Conservation (phyloP, 2,329 filamentous ascomycete species). For the Paecilomyces formosus region DNA sequence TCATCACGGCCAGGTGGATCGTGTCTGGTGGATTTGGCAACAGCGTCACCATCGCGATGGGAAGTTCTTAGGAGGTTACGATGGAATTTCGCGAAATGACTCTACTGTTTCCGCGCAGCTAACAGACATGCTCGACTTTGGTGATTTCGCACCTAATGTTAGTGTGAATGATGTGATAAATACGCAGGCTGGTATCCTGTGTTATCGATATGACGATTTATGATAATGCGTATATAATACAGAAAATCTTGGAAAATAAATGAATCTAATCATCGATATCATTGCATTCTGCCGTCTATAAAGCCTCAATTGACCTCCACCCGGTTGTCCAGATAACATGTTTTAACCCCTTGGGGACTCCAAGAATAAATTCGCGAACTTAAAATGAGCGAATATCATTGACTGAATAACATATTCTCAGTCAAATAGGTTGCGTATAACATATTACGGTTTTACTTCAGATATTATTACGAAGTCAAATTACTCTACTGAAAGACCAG, state of each 20-base stretch:
- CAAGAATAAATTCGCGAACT: too few species aligned
- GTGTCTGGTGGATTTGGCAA: constrained; percentile 21
- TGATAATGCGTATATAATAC: not conserved
- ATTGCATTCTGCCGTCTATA: too few species aligned
- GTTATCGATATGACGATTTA: constrained; percentile 13
- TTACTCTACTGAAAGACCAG: too few species aligned
- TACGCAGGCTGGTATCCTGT: constrained; percentile 12
- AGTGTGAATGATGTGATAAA: constrained; percentile 13
- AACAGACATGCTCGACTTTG: constrained; percentile 11
- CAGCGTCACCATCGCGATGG: constrained; percentile 5
- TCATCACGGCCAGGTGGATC: constrained; percentile 19
- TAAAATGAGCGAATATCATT: too few species aligned
- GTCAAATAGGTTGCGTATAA: too few species aligned
- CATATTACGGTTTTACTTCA: too few species aligned
- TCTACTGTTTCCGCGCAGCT: constrained; percentile 4
- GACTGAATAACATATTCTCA: too few species aligned
- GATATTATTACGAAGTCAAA: too few species aligned
- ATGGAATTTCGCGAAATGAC: constrained; percentile 1
- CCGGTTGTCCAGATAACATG: too few species aligned
- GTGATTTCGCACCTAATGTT: constrained; percentile 10
- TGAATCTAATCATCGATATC: not conserved
- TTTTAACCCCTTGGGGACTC: too few species aligned
- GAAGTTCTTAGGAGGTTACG: constrained; percentile 6
- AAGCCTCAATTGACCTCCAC: too few species aligned
- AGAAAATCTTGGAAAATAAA: not conserved